A percentile compares a stretch with the other conserved stretches of the same genome.
Conservation (phyloP, 2,329 filamentous ascomycete species). For the Falciphora oryzae region DNA sequence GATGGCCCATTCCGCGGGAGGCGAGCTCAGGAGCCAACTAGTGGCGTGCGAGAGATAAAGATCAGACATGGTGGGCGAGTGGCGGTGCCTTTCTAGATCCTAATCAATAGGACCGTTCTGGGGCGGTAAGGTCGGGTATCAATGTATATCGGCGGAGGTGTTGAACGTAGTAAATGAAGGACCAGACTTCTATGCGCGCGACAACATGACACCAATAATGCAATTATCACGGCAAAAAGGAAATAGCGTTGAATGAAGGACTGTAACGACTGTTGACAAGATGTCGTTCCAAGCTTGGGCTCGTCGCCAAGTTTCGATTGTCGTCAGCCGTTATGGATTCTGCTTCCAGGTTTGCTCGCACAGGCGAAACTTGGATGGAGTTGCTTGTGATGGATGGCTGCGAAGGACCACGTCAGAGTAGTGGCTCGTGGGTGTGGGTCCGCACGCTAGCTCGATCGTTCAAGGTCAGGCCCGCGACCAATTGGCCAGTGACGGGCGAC, state of each 20-base stretch:
- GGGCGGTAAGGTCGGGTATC: background rate
- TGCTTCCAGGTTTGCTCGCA: background rate
- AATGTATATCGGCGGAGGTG: background rate
- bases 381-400: background rate
- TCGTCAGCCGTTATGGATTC: background rate
- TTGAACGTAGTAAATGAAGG: background rate
- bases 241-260: background rate
- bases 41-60: conserved; percentile 42
- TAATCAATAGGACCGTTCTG: background rate
- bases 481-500: background rate
- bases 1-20: conserved; percentile 86
- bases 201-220: background rate
- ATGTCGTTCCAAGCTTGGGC: background rate
- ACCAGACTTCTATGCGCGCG: background rate
- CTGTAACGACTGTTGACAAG: background rate
- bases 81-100: too few relatives aligned
- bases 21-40: conserved; percentile 77
- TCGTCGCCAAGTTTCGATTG: background rate
- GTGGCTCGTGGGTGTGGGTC: background rate
- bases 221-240: background rate
- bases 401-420: background rate
- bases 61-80: conserved; percentile 41
- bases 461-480: background rate
- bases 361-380: background rate
- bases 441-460: background rate